A percentile compares a stretch with the other conserved stretches of the same genome.
Evolutionary conservation across 140 eudicot genomes (phyloP).

Genomic region (Erigeron philadelphicus): DNA sequence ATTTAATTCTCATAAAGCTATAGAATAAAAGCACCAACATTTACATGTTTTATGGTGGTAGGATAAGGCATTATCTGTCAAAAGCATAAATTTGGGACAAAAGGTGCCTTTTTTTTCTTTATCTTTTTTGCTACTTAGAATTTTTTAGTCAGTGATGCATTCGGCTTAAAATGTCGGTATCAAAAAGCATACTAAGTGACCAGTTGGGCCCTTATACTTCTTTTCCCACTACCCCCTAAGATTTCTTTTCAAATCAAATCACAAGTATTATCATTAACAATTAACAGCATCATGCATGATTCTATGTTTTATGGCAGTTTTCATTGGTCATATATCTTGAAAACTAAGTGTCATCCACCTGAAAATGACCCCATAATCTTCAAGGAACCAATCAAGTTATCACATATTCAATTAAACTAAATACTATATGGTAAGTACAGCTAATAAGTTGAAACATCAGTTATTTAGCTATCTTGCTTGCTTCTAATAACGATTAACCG

Average conservation of each 20-base stretch:
- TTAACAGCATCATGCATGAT: neutral
- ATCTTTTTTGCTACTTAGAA: neutral
- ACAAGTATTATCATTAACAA: neutral
- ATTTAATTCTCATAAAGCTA: conserved; percentile 29
- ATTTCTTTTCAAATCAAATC: neutral
- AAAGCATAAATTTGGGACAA: conserved; percentile 33
- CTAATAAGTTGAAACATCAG: neutral
- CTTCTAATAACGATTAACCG: neutral
- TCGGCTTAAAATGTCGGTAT: neutral
- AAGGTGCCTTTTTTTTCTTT: conserved; percentile 24
- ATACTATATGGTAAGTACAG: neutral
- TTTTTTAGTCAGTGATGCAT: neutral
- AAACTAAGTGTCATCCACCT: neutral
- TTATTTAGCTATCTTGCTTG: neutral
- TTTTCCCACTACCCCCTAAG: neutral
- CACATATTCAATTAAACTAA: neutral
- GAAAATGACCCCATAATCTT: conserved; percentile 12
- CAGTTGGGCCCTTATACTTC: neutral
- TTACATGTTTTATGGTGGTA: conserved; percentile 31
- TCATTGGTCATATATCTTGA: conserved; percentile 4
- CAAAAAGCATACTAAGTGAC: neutral
- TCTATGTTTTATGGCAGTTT: neutral
- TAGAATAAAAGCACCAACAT: conserved; percentile 31
- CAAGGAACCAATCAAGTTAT: conserved; percentile 17
- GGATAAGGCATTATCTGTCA: conserved; percentile 27